These are phyloP conservation scores for Salicornia ramosissima DNA, from an alignment of 148 eudicot genomes.

Conservation along the genomic window DNA sequence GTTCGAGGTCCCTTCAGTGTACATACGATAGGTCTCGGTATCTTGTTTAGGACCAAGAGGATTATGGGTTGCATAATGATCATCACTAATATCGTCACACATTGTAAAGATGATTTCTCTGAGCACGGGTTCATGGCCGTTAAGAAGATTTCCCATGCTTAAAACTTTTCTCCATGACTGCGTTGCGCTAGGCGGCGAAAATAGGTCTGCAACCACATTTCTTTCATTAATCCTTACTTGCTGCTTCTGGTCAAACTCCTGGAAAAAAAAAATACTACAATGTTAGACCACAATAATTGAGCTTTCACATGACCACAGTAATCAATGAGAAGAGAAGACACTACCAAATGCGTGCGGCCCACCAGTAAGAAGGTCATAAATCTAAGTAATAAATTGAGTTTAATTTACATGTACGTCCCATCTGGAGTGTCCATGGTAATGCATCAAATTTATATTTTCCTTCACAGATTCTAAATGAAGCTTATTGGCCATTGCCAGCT, in stretches of 20 bases:
- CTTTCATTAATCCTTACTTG: slow-evolving; percentile 54
- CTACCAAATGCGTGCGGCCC: background rate
- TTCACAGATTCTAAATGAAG: background rate
- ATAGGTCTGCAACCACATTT: slow-evolving; percentile 51
- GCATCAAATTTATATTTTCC: background rate
- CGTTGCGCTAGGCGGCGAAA: slow-evolving; percentile 66
- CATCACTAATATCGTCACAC: slow-evolving; percentile 50
- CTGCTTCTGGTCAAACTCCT: slow-evolving; percentile 57
- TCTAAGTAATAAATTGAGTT: background rate
- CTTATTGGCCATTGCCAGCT: background rate
- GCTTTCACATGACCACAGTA: background rate
- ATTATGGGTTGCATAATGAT: slow-evolving; percentile 50
- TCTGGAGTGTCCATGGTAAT: background rate
- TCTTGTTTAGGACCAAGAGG: slow-evolving; percentile 37
- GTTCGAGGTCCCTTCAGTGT: slow-evolving; percentile 74
- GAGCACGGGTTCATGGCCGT: slow-evolving; percentile 79
- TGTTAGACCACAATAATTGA: background rate
- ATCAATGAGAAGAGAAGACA: background rate
- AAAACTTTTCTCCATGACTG: slow-evolving; percentile 94
- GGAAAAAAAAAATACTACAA: background rate
- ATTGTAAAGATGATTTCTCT: slow-evolving; percentile 72
- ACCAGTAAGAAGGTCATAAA: background rate
- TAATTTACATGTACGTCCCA: background rate
- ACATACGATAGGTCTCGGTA: slow-evolving; percentile 84
- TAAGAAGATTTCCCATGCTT: slow-evolving; percentile 95